These are phyloP conservation scores for Aureobasidium sp. DNA, from an alignment of 2,329 filamentous ascomycete species.

Conservation along the genomic window DNA sequence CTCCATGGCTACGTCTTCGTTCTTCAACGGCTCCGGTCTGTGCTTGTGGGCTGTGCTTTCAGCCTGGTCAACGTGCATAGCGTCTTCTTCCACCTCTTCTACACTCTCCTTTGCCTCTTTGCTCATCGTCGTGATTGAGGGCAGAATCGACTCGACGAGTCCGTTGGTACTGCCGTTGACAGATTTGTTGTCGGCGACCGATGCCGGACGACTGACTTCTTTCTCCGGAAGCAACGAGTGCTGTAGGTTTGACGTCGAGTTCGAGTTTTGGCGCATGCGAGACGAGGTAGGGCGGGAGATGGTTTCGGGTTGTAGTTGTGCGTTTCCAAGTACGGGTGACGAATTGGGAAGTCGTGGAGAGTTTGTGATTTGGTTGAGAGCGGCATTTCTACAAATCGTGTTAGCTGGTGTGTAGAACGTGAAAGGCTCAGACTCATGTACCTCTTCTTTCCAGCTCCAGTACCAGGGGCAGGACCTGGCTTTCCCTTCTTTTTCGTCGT, in stretches of 20 bases:
- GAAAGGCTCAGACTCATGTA: conserved; percentile 32
- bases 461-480: conserved; percentile 54
- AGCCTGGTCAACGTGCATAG: conserved; percentile 13
- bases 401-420: not conserved
- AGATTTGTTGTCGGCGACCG: conserved; percentile 20
- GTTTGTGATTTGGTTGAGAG: conserved; percentile 40
- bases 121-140: not conserved
- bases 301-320: conserved; percentile 48
- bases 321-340: conserved; percentile 63
- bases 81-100: conserved; percentile 15
- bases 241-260: conserved; percentile 37
- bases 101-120: conserved; percentile 18
- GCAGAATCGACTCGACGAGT: conserved; percentile 5
- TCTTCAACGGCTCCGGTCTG: conserved; percentile 33
- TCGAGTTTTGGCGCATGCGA: conserved; percentile 65
- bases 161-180: conserved; percentile 20
- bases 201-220: conserved; percentile 31
- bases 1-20: conserved; percentile 39
- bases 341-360: conserved; percentile 57
- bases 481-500: conserved; percentile 57
- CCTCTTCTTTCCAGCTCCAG: conserved; percentile 63
- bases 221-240: conserved; percentile 34
- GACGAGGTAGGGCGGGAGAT: conserved; percentile 56
- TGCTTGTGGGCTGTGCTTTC: conserved; percentile 11
- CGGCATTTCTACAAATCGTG: conserved; percentile 28